Conservation (phyloP, 78 protist species). For the Capsaspora owczarzaki region DNA sequence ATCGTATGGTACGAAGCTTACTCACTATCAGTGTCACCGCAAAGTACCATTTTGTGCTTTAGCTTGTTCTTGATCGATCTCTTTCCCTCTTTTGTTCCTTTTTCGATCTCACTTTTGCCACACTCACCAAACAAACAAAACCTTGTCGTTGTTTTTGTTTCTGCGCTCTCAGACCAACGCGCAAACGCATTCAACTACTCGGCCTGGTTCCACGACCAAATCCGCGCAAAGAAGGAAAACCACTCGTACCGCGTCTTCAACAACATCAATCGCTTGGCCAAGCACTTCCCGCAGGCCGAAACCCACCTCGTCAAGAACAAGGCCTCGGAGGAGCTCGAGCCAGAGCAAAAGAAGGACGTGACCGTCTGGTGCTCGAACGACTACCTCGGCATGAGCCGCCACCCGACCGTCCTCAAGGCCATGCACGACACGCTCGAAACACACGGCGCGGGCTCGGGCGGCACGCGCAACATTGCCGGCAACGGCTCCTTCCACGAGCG, state of each 20-base stretch:
- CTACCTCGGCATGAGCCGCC: conserved; percentile 71
- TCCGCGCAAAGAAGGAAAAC: conserved; percentile 21
- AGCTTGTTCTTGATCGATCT: too few species aligned
- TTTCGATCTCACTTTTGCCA: too few species aligned
- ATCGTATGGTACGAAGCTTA: too few species aligned
- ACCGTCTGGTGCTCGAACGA: conserved; percentile 83
- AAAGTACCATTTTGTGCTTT: too few species aligned
- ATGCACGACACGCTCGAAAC: conserved; percentile 47
- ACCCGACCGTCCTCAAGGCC: conserved; percentile 39
- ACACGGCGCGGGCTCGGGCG: conserved; percentile 89
- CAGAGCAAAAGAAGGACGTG: too few species aligned
- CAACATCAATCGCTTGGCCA: conserved; percentile 34
- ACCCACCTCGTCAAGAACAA: not conserved
- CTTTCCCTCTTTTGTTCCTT: too few species aligned
- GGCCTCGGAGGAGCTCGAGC: not conserved
- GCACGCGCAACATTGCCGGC: conserved; percentile 89
- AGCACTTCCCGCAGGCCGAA: conserved; percentile 32
- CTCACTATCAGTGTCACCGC: too few species aligned
- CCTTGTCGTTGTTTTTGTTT: too few species aligned
- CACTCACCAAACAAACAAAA: too few species aligned
- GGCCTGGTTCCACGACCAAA: too few species aligned
- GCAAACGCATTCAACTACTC: too few species aligned
- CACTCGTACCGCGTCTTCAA: conserved; percentile 31
- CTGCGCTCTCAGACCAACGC: too few species aligned
- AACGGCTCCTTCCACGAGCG: conserved; percentile 52